Percentiles rank a stretch among this genome's conserved stretches.
Evolutionary conservation across 495 filamentous ascomycete genomes (phyloP).

Genomic region (Cenococcum geophilum): DNA sequence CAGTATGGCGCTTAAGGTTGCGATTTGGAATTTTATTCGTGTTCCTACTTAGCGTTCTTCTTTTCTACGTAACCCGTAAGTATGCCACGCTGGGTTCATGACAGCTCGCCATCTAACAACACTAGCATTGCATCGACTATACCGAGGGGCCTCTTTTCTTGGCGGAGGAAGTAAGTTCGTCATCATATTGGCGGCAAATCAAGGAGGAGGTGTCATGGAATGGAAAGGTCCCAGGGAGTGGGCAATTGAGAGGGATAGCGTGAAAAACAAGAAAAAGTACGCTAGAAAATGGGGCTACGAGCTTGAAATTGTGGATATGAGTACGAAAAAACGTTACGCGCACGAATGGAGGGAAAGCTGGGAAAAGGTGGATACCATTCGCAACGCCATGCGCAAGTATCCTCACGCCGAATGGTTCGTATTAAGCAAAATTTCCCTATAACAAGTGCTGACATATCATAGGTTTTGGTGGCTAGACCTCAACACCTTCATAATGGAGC

Average conservation of each 20-base stretch:
- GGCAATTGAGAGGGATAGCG: slow-evolving; percentile 95
- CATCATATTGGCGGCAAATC: slow-evolving; percentile 87
- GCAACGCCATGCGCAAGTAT: slow-evolving; percentile 86
- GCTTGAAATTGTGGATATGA: slow-evolving; percentile 94
- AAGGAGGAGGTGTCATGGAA: slow-evolving; percentile 96
- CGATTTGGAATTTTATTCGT: slow-evolving; percentile 53
- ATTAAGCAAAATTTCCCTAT: neutral
- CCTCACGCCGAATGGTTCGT: slow-evolving; percentile 91
- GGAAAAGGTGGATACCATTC: slow-evolving; percentile 96
- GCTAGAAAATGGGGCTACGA: slow-evolving; percentile 87
- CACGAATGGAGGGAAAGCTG: slow-evolving; percentile 99
- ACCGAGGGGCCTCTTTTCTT: slow-evolving; percentile 52
- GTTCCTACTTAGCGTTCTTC: slow-evolving; percentile 55
- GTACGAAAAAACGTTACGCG: slow-evolving; percentile 95
- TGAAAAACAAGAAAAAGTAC: slow-evolving; percentile 90
- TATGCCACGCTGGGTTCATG: slow-evolving; percentile 39
- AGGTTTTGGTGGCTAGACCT: slow-evolving; percentile 99
- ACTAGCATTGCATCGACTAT: slow-evolving; percentile 42
- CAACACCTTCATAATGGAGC: slow-evolving; percentile 97
- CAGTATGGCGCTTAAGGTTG: slow-evolving; percentile 51
- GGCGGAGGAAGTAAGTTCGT: slow-evolving; percentile 89
- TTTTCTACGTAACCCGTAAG: slow-evolving; percentile 67
- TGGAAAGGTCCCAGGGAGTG: slow-evolving; percentile 97
- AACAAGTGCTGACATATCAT: slow-evolving; percentile 15
- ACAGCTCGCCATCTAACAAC: slow-evolving; percentile 24